These are phyloP conservation scores for Paradendryphiella salina DNA, from an alignment of 2,329 filamentous ascomycete genomes.

Conservation along the genomic window DNA sequence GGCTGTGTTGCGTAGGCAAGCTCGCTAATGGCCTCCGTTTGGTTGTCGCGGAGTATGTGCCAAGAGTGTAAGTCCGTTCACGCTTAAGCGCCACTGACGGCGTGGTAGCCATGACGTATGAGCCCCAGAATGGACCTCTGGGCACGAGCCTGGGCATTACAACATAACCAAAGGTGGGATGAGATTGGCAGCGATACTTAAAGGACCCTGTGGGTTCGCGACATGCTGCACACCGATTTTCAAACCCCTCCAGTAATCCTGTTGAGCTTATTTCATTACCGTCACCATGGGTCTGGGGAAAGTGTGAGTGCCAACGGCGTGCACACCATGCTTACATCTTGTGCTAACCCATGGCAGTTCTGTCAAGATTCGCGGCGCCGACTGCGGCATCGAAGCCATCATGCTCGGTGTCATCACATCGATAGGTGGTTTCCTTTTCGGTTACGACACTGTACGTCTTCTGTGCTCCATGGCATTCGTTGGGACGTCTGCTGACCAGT, in stretches of 20 bases:
- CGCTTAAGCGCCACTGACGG: slow-evolving; percentile 19
- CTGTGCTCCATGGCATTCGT: neutral
- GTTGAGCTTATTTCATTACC: slow-evolving; percentile 2
- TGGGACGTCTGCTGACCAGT: neutral
- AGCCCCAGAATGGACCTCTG: slow-evolving; percentile 19
- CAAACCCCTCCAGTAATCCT: slow-evolving; percentile 5
- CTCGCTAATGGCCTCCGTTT: slow-evolving; percentile 22
- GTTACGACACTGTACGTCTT: slow-evolving; percentile 60
- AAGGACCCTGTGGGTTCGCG: slow-evolving; percentile 8
- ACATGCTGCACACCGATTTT: slow-evolving; percentile 4
- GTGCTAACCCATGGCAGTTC: slow-evolving; percentile 24
- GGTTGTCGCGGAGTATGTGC: slow-evolving; percentile 20
- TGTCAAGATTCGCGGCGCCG: slow-evolving; percentile 37
- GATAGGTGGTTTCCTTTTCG: slow-evolving; percentile 65
- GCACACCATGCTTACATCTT: neutral
- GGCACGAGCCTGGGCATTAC: slow-evolving; percentile 33
- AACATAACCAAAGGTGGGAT: slow-evolving; percentile 17
- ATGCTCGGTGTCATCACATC: slow-evolving; percentile 62
- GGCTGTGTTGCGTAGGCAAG: slow-evolving; percentile 24
- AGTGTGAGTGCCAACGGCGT: slow-evolving; percentile 14
- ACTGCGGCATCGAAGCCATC: slow-evolving; percentile 44
- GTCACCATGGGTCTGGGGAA: slow-evolving; percentile 34
- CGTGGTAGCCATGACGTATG: slow-evolving; percentile 32
- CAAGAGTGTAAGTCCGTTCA: slow-evolving; percentile 17
- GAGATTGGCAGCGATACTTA: slow-evolving; percentile 24